These are phyloP conservation scores for Globisporangium takayamanum DNA, from an alignment of 352 stramenopile species.

Conservation along the genomic window DNA sequence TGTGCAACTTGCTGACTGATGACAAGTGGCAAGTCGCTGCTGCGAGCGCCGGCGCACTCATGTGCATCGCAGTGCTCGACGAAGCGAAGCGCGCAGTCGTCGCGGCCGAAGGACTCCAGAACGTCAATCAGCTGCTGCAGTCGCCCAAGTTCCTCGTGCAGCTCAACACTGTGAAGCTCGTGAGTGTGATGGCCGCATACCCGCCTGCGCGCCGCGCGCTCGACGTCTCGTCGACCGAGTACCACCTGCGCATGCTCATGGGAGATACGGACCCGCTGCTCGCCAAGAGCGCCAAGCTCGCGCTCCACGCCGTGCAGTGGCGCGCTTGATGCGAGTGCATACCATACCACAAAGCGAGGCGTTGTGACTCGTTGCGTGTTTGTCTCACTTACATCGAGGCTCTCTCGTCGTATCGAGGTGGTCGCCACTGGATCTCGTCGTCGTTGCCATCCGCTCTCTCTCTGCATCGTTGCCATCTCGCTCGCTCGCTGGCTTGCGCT, in stretches of 20 bases:
- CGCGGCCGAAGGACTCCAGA: slow-evolving; percentile 31
- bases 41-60: slow-evolving; percentile 51
- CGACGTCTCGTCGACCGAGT: slow-evolving; percentile 43
- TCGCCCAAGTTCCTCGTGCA: slow-evolving; percentile 47
- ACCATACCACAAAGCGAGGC: not conserved
- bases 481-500: too few relatives aligned
- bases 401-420: too few relatives aligned
- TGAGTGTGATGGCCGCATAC: slow-evolving; percentile 51
- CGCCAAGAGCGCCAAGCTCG: slow-evolving; percentile 45
- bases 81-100: slow-evolving; percentile 66
- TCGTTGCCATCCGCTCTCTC: too few relatives aligned
- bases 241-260: slow-evolving; percentile 38
- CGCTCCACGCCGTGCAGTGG: slow-evolving; percentile 57
- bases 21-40: slow-evolving; percentile 44
- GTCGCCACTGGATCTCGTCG: too few relatives aligned
- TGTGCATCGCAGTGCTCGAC: slow-evolving; percentile 56
- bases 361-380: not conserved
- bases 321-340: slow-evolving; percentile 20
- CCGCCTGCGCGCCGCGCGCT: slow-evolving; percentile 42
- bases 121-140: slow-evolving; percentile 60
- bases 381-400: not conserved
- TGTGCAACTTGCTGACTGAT: slow-evolving; percentile 54
- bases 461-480: too few relatives aligned
- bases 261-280: slow-evolving; percentile 37
- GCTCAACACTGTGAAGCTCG: slow-evolving; percentile 60